Evolutionary conservation across 768 basidiomycete species (phyloP), one percentile per base, ranked within the genome.

Genomic region (Tylopilus sp.): DNA sequence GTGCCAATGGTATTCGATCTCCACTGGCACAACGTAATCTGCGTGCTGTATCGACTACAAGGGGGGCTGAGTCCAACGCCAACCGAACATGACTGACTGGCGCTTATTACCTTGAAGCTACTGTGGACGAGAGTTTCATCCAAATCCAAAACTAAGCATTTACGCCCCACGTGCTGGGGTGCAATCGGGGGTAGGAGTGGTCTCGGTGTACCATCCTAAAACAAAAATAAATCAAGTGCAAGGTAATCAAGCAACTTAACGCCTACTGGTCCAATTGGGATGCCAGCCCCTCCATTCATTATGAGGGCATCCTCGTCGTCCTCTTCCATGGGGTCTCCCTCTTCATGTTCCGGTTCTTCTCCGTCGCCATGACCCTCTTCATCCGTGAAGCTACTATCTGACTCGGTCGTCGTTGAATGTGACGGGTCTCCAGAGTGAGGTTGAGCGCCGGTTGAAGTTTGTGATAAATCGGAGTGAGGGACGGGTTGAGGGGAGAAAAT

Each of bases 21-120:
- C 97, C 22, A 99, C 97, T 5, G 97, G 97, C 3, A 99, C 95
- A 56, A 98, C 91, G 70, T 93, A 99, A 74, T 99, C 97, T 26
- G 95, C 94, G 63, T 93, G 89, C 57, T 79, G 80, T 61, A 98
- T 91, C 48, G 94, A 90, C 95, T 98, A 36, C 12, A 55, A 50
- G 50, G 52, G 17, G 48, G 44, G 26, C 2, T 65, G 22, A 63
- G 56, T 47, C 20, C 38, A 35, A 47, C 25, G 40, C 11, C 23
- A 56, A 46, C 44, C 22, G 33, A 49, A 33, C 2, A 6, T n/a
- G 23, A 44, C 23, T n/a, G 23, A 44, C 23, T 3, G 12, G 17
- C 54, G 51, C 73, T 2, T 44, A 44, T 36, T 55, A 95, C 95
- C 83, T 98, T 99, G 82, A 99, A 98, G 69, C 91, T 95, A 65